phyloP scores from a whole-genome alignment of 2,329 filamentous ascomycete species.

The Chrysoporthe puriensis region DNA sequence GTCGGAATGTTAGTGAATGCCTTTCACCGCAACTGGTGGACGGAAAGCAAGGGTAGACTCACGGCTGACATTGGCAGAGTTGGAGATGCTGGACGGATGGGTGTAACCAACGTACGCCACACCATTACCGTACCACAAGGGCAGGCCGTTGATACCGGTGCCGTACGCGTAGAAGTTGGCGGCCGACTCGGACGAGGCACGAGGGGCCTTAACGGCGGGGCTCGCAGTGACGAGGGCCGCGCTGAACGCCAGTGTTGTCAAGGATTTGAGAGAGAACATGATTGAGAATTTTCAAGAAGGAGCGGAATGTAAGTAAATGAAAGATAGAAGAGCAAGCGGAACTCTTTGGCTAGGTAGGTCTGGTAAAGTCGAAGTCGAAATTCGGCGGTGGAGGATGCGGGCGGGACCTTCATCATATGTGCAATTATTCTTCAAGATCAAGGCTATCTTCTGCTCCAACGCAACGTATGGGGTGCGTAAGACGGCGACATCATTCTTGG shows the following conservation, averaged over 20 bases:
- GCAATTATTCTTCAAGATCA: background rate
- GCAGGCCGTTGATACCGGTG: background rate
- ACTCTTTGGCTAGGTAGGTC: background rate
- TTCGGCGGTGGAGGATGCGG: background rate
- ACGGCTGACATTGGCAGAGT: slow-evolving; percentile 10
- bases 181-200: background rate
- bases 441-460: background rate
- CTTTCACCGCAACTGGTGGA: background rate
- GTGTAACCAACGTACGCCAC: background rate
- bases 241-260: background rate
- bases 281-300: background rate
- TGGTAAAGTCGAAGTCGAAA: background rate
- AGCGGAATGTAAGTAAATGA: background rate
- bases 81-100: background rate
- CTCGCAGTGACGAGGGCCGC: background rate
- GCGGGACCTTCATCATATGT: background rate
- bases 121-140: slow-evolving; percentile 6
- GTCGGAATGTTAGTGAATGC: background rate
- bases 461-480: background rate
- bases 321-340: background rate
- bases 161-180: background rate
- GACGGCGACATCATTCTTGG: background rate
- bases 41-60: background rate
- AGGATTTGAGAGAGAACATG: background rate
- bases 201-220: background rate